A percentile compares a stretch with the other conserved stretches of the same genome.
Conservation (phyloP, 2,329 filamentous ascomycete genomes). For the Fusarium longipes region DNA sequence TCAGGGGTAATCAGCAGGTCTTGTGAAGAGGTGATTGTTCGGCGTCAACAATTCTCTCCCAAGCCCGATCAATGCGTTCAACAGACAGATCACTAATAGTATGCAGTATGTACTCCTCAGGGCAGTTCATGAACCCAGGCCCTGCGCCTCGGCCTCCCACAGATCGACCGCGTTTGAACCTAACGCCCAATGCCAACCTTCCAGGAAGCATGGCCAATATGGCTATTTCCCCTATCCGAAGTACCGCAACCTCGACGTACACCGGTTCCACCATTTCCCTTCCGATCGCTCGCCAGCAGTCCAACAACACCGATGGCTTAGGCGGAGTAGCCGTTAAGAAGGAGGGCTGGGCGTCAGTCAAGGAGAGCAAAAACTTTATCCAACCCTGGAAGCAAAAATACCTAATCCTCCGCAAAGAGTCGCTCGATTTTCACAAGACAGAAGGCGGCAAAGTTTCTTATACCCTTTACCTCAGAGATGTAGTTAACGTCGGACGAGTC, state of each 20-base stretch:
- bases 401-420: conserved; percentile 90
- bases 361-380: conserved; percentile 90
- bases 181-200: conserved; percentile 80
- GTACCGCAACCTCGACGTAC: conserved; percentile 68
- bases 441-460: conserved; percentile 90
- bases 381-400: conserved; percentile 91
- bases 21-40: not conserved
- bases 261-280: conserved; percentile 69
- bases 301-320: conserved; percentile 70
- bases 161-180: conserved; percentile 82
- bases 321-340: conserved; percentile 80
- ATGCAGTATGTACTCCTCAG: conserved; percentile 66
- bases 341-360: conserved; percentile 85
- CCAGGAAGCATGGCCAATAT: conserved; percentile 84
- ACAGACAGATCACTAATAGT: conserved; percentile 32
- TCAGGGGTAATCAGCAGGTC: not conserved
- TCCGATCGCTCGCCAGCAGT: conserved; percentile 73
- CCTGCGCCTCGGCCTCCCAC: conserved; percentile 91
- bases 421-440: conserved; percentile 93
- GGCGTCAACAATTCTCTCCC: conserved; percentile 14
- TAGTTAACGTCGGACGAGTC: conserved; percentile 89
- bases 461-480: conserved; percentile 85
- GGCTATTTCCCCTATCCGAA: conserved; percentile 77
- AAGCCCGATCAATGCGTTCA: not conserved
- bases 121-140: conserved; percentile 94